Evolutionary conservation across 2,329 filamentous ascomycete species (phyloP).

Genomic region (Nothophaeocryptopus gaeumannii): DNA sequence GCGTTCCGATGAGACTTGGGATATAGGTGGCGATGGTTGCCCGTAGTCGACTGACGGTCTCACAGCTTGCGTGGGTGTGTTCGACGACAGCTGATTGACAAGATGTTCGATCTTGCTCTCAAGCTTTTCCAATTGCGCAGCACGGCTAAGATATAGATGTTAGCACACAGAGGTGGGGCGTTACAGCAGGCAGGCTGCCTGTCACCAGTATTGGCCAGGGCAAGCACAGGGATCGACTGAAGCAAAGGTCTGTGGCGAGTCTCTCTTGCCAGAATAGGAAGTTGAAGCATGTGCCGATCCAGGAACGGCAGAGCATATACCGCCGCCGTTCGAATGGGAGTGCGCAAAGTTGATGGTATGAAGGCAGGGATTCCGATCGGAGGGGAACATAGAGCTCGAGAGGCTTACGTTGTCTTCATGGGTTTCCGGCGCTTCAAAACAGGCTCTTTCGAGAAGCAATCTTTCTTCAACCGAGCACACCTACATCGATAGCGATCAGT

Average conservation of each 20-base stretch:
- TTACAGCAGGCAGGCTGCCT: too few relatives aligned
- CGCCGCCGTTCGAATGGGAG: too few relatives aligned
- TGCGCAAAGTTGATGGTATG: too few relatives aligned
- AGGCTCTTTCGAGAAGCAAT: constrained; percentile 31
- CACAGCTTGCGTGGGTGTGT: constrained; percentile 13
- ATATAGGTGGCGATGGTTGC: constrained; percentile 26
- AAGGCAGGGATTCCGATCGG: too few relatives aligned
- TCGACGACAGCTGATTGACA: constrained; percentile 30
- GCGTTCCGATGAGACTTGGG: constrained; percentile 11
- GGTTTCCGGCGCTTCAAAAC: constrained; percentile 27
- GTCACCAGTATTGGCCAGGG: too few relatives aligned
- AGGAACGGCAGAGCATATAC: too few relatives aligned
- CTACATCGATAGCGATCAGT: constrained; percentile 15
- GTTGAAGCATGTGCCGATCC: too few relatives aligned
- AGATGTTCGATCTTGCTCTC: constrained; percentile 35
- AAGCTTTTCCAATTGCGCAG: constrained; percentile 35
- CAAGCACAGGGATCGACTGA: too few relatives aligned
- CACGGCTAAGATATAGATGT: constrained; percentile 2
- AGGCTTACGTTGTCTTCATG: constrained; percentile 31
- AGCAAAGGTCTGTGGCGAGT: too few relatives aligned
- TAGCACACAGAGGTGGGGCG: not conserved
- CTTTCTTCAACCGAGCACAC: constrained; percentile 33
- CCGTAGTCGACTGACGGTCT: constrained; percentile 12
- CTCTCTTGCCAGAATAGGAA: too few relatives aligned
- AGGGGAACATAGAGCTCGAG: not conserved